Percentiles rank a stretch among this genome's conserved stretches.
Conservation (phyloP, 2,329 filamentous ascomycete genomes). For the Cladosporium phlei region DNA sequence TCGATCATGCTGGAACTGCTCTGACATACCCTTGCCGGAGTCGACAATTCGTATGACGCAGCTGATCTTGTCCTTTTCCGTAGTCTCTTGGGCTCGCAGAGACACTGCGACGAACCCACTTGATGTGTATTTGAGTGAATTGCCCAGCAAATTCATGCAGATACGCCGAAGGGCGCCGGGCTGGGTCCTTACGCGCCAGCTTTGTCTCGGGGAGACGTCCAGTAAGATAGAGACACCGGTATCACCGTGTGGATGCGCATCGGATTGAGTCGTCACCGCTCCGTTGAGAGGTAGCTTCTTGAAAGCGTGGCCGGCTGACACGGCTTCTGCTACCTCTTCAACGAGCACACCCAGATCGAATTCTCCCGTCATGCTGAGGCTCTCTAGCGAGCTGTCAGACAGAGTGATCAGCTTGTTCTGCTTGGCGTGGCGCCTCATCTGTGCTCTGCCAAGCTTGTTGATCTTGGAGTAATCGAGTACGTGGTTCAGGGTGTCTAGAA, state of each 20-base stretch:
- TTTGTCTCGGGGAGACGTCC: constrained; percentile 36
- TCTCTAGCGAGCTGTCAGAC: constrained; percentile 22
- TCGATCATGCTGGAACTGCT: constrained; percentile 56
- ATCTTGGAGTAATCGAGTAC: constrained; percentile 43
- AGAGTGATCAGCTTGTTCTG: constrained; percentile 28
- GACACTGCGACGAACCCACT: constrained; percentile 38
- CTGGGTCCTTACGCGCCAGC: constrained; percentile 44
- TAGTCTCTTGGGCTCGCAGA: constrained; percentile 28
- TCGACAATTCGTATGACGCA: constrained; percentile 46
- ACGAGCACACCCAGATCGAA: constrained; percentile 44
- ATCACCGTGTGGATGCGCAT: neutral
- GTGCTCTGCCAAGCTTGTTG: constrained; percentile 31
- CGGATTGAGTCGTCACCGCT: constrained; percentile 12
- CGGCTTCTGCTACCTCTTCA: constrained; percentile 53
- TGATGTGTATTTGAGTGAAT: constrained; percentile 44
- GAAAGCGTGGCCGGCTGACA: constrained; percentile 48
- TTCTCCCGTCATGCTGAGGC: constrained; percentile 31
- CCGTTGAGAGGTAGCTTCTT: constrained; percentile 22
- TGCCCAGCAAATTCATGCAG: constrained; percentile 46
- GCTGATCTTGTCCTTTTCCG: constrained; percentile 16
- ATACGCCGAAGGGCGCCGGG: constrained; percentile 42
- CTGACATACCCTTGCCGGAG: constrained; percentile 61
- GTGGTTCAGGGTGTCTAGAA: constrained; percentile 43
- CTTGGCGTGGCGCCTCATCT: constrained; percentile 24
- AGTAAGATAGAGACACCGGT: constrained; percentile 40